Percentiles rank a stretch among this genome's conserved stretches.
Conservation (phyloP, 1,284 basidiomycete species). For the Cutaneotrichosporon daszewskae region DNA sequence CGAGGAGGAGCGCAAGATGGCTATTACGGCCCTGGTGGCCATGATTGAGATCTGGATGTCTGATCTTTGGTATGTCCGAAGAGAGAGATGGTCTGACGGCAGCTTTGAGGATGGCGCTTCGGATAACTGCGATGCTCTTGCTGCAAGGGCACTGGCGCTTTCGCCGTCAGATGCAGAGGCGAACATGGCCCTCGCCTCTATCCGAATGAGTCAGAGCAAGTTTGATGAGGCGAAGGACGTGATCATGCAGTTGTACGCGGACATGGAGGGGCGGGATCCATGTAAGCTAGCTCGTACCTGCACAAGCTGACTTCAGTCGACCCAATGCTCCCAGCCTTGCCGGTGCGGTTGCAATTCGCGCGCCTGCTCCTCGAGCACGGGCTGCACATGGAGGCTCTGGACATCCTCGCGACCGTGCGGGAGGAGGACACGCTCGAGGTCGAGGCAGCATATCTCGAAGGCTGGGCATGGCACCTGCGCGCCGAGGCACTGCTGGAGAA, state of each 20-base stretch:
- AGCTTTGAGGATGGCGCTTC: constrained; percentile 61
- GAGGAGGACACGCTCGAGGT: constrained; percentile 79
- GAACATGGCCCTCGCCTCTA: constrained; percentile 74
- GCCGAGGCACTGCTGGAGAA: constrained; percentile 39
- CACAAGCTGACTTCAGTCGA: constrained; percentile 54
- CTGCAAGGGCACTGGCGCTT: constrained; percentile 64
- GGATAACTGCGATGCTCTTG: constrained; percentile 70
- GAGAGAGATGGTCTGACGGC: background rate
- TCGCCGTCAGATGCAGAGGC: constrained; percentile 75
- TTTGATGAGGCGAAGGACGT: constrained; percentile 71
- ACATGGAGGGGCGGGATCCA: constrained; percentile 67
- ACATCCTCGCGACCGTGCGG: constrained; percentile 73
- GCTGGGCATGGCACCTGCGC: constrained; percentile 79
- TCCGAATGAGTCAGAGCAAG: constrained; percentile 79
- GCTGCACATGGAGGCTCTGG: constrained; percentile 63
- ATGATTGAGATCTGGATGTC: constrained; percentile 98
- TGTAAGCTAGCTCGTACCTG: constrained; percentile 49
- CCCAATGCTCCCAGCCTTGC: constrained; percentile 64
- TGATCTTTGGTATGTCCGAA: constrained; percentile 69
- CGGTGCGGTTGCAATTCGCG: constrained; percentile 67
- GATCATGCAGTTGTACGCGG: constrained; percentile 63
- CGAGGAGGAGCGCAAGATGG: constrained; percentile 62
- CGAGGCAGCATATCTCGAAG: constrained; percentile 91
- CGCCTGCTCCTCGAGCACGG: constrained; percentile 76
- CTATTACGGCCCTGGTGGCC: constrained; percentile 75